phyloP scores from a whole-genome alignment of 2,329 filamentous ascomycete genomes.

The Ophiocordyceps unilateralis region DNA sequence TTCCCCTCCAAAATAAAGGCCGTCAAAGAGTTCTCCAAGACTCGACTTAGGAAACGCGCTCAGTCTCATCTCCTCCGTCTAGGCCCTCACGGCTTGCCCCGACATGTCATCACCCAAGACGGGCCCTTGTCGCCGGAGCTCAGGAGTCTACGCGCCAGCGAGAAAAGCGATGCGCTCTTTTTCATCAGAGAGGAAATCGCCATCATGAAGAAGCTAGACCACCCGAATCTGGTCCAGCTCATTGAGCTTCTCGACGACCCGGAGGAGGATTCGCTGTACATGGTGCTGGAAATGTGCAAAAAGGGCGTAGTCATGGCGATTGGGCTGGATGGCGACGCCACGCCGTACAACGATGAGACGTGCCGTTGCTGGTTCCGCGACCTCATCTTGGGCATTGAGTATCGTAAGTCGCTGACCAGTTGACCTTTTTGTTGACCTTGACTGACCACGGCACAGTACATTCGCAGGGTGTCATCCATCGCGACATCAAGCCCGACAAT shows the following conservation, averaged over 20 bases:
- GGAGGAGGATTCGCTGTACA: constrained; percentile 88
- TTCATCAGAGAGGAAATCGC: constrained; percentile 93
- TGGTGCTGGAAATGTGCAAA: constrained; percentile 98
- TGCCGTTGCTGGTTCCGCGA: constrained; percentile 91
- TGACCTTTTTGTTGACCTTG: neutral
- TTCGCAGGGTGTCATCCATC: constrained; percentile 83
- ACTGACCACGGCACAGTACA: constrained; percentile 38
- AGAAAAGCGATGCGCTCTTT: constrained; percentile 56
- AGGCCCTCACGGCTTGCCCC: constrained; percentile 19
- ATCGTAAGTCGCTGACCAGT: constrained; percentile 48
- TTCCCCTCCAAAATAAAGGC: constrained; percentile 36
- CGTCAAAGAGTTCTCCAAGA: constrained; percentile 95
- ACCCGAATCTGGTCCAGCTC: constrained; percentile 81
- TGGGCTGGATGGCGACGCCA: constrained; percentile 63
- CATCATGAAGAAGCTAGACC: constrained; percentile 97
- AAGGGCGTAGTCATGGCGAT: constrained; percentile 97
- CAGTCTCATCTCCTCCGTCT: constrained; percentile 68
- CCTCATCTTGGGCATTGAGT: constrained; percentile 86
- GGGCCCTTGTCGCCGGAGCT: constrained; percentile 11
- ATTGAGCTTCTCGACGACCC: constrained; percentile 94
- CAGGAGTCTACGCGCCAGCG: constrained; percentile 23
- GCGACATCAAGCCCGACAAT: constrained; percentile 97
- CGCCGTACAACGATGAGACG: constrained; percentile 65
- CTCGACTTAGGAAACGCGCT: constrained; percentile 70
- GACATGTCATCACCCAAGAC: constrained; percentile 7